These are phyloP conservation scores for Candida endomychidarum DNA, from an alignment of 805 yeast genomes.

Conservation along the genomic window DNA sequence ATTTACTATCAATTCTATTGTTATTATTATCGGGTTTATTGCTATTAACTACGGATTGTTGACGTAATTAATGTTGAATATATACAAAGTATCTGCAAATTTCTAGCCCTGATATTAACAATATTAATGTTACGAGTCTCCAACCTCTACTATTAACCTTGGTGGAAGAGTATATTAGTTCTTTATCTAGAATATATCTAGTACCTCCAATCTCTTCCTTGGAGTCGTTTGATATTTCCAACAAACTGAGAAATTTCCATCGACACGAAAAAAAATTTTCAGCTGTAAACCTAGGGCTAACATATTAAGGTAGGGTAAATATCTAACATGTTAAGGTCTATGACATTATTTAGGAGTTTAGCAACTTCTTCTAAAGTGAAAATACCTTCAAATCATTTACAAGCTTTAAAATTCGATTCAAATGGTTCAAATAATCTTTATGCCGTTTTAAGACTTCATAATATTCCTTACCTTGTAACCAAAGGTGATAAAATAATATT, in stretches of 20 bases:
- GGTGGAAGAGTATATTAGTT: constrained; percentile 1
- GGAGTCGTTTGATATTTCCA: constrained; percentile 5
- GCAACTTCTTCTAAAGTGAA: not conserved
- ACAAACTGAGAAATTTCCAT: constrained; percentile 6
- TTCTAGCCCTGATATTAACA: no score
- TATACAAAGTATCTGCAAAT: not conserved
- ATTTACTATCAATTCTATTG: no score
- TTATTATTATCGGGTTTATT: no score
- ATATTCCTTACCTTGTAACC: constrained; percentile 84
- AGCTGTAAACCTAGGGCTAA: no score
- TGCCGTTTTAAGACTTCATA: constrained; percentile 79
- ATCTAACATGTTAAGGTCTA: constrained; percentile 1
- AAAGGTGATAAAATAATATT: constrained; percentile 82
- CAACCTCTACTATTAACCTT: no score
- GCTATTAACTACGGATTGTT: no score
- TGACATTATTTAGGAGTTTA: not conserved
- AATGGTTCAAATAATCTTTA: constrained; percentile 57
- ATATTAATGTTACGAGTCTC: no score
- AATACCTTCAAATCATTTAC: not conserved
- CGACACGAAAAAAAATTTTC: constrained; percentile 8
- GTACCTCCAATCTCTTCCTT: constrained; percentile 4
- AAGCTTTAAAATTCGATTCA: constrained; percentile 57
- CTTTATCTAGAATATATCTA: constrained; percentile 4
- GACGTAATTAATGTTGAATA: no score
- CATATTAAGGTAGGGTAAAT: no score